Conservation (phyloP, 2,329 filamentous ascomycete species). For the Apiospora malaysiana region DNA sequence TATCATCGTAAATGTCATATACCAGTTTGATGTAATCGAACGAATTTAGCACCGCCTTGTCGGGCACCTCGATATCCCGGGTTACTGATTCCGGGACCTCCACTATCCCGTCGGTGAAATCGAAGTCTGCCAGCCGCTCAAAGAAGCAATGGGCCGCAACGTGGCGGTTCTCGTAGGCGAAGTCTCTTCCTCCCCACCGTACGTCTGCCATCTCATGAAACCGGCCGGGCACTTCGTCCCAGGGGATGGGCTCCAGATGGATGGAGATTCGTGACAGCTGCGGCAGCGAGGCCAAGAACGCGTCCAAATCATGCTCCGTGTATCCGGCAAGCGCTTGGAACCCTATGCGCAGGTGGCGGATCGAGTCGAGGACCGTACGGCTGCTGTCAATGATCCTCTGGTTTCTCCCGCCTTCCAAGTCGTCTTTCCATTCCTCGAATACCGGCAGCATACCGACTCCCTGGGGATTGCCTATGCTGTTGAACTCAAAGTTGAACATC, state of each 20-base stretch:
- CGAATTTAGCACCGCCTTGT: background rate
- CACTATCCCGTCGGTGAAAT: background rate
- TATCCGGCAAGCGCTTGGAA: background rate
- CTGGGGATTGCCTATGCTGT: background rate
- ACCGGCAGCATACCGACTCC: background rate
- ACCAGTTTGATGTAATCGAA: background rate
- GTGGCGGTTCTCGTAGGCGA: slow-evolving; percentile 1
- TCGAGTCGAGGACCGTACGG: background rate
- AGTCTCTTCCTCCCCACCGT: background rate
- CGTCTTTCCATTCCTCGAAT: background rate
- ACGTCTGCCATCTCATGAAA: background rate
- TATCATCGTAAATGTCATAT: too few species aligned
- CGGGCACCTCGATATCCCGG: background rate
- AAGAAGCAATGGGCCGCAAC: background rate
- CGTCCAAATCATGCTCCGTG: background rate
- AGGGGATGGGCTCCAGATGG: background rate
- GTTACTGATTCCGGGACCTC: background rate
- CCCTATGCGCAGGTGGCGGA: background rate
- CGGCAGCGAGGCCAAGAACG: background rate
- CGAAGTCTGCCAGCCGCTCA: background rate
- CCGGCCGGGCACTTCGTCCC: background rate
- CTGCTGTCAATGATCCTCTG: background rate
- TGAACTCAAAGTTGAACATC: slow-evolving; percentile 13
- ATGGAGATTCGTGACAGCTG: background rate
- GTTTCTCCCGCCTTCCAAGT: background rate